A percentile compares a stretch with the other conserved stretches of the same genome.
phyloP scores from a whole-genome alignment of 345 rosid species.

The Capsella bursapastoris region DNA sequence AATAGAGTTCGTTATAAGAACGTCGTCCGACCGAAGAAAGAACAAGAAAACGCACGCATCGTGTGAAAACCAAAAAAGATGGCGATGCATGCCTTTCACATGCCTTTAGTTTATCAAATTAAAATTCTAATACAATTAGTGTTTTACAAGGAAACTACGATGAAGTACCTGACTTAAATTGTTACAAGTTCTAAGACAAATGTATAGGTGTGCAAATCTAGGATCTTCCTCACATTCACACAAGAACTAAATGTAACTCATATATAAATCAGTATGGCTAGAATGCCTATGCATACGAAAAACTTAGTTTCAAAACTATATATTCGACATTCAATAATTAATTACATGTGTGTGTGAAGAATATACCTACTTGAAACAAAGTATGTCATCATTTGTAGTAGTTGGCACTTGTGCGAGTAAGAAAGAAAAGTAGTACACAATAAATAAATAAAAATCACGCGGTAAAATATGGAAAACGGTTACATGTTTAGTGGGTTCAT shows the following conservation, averaged over 20 bases:
- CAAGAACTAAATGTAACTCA: neutral
- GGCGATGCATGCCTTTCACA: slow-evolving; percentile 9
- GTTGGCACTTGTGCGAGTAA: too few species aligned
- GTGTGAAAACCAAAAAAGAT: slow-evolving; percentile 1
- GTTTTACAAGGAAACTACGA: neutral
- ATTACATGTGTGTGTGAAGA: too few species aligned
- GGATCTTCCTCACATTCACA: neutral
- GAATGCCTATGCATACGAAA: too few species aligned
- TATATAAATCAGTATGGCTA: neutral
- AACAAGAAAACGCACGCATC: slow-evolving; percentile 7
- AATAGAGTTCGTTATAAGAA: neutral
- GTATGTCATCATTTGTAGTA: too few species aligned
- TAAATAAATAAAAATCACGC: neutral
- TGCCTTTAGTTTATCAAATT: neutral
- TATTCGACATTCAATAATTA: too few species aligned
- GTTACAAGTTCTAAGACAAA: neutral
- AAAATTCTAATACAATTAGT: neutral
- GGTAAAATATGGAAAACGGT: neutral
- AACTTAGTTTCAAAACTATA: too few species aligned
- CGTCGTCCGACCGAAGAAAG: slow-evolving; percentile 12
- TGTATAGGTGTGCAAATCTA: neutral
- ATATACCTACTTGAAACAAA: too few species aligned
- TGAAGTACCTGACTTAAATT: neutral
- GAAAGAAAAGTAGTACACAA: neutral
- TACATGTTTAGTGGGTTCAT: neutral